phyloP scores from a whole-genome alignment of 805 yeast species.

The Wickerhamomyces silvicola region DNA sequence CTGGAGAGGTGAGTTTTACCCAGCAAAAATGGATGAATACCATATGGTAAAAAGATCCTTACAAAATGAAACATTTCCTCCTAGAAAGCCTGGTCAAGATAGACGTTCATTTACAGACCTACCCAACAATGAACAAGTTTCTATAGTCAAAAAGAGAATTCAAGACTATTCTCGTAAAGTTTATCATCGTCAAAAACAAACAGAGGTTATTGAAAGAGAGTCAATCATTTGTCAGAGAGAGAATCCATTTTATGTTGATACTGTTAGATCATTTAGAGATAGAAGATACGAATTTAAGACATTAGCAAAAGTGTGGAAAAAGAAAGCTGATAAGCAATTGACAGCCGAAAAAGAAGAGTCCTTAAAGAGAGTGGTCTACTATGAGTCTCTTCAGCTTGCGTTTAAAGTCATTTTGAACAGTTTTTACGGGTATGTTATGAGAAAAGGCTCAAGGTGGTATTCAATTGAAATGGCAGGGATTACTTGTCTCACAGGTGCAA shows the following conservation, averaged over 20 bases:
- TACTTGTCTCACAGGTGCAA: slow-evolving; percentile 96
- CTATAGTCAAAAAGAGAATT: slow-evolving; percentile 66
- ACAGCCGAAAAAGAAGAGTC: slow-evolving; percentile 78
- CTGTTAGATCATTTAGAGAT: slow-evolving; percentile 91
- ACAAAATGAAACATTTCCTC: slow-evolving; percentile 71
- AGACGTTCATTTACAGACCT: slow-evolving; percentile 69
- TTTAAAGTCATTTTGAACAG: slow-evolving; percentile 95
- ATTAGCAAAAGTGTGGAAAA: slow-evolving; percentile 90
- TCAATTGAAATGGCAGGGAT: slow-evolving; percentile 99
- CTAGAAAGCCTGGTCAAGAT: slow-evolving; percentile 48
- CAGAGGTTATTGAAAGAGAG: slow-evolving; percentile 82
- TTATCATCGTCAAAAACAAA: slow-evolving; percentile 71
- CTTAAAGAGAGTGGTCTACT: slow-evolving; percentile 84
- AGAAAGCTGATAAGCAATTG: slow-evolving; percentile 53
- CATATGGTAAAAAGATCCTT: slow-evolving; percentile 81
- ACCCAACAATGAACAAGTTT: slow-evolving; percentile 69
- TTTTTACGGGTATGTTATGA: slow-evolving; percentile 97
- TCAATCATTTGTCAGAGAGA: slow-evolving; percentile 96
- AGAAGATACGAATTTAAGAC: slow-evolving; percentile 95
- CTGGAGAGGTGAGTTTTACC: slow-evolving; percentile 96
- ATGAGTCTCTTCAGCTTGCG: slow-evolving; percentile 93
- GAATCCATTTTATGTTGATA: slow-evolving; percentile 92
- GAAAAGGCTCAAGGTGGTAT: slow-evolving; percentile 98
- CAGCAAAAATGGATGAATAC: slow-evolving; percentile 88
- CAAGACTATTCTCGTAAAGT: slow-evolving; percentile 82